Base-by-base conservation (phyloP, 371 early-diverging fungal species). In the Apophysomyces variabilis region DNA sequence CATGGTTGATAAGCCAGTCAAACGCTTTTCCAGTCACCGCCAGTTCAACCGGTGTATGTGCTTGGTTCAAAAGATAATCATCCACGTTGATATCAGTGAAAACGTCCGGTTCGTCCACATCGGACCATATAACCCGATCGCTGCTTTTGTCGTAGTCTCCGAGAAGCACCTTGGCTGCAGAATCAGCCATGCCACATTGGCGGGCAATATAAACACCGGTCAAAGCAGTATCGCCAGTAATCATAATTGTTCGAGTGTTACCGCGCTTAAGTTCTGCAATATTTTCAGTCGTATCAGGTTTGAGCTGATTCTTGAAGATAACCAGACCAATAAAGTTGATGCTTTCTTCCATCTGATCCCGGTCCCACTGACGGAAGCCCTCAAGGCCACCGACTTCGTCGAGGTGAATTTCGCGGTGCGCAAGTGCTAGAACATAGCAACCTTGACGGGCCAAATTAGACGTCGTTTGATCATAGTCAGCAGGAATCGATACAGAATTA, bases 211-310 rank as follows among this genome's bases (percentile, higher is more conserved):
- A 92, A 11, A 95, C 82, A 56, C 95, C 96, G 11, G 98, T 98
- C 54, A 92, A 75, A 5, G 94, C 89, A 44, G 93, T 91, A 72
- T 98, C 98, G 56, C 98, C 98, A 13, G 98, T 96, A 68, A 95
- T 93, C 94, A 98, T 98, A 36, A 94, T 85, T 9, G 85, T 88
- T 37, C 94, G 86, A 38, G 91, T 88, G 32, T 84, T 87, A 41
- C 94, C 96, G 14, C 74, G 77, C 50, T 90, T 89, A 43, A 98
- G 86, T 72, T 87, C 89, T 3, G 77, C 74, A 64, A 98, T 87
- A 5, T 89, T 91, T 38, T 80, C 82, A 5, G 76, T 75, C 0
- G 95, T 92, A 65, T 93, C 94, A 6, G 67, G 77, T 78, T 98
- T 98, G 9, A 96, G 76, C 70, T 88, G 89, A 74, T 97, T 96